Percentiles rank a stretch among this genome's conserved stretches.
phyloP scores from a whole-genome alignment of 2,329 filamentous ascomycete genomes.

The Fusarium bulbicola region DNA sequence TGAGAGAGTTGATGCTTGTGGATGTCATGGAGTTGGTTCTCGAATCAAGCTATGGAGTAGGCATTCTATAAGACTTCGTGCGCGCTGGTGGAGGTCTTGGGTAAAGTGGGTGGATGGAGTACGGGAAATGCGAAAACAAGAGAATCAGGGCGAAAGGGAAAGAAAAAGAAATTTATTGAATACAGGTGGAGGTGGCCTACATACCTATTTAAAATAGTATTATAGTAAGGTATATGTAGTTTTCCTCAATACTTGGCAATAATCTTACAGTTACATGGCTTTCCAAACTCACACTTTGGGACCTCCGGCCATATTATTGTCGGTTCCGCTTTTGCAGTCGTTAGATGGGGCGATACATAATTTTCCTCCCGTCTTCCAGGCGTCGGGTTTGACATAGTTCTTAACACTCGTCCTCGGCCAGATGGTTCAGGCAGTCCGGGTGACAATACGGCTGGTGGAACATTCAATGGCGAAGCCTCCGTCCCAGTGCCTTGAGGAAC shows the following conservation, averaged over 20 bases:
- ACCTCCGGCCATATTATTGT: neutral
- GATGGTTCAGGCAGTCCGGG: neutral
- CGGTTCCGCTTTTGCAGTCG: neutral
- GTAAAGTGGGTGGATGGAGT: neutral
- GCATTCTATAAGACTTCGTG: neutral
- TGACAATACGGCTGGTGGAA: neutral
- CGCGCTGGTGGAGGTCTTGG: neutral
- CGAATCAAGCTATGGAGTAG: neutral
- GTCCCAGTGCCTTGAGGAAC: neutral
- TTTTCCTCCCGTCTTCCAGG: neutral
- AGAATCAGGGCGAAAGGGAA: rapidly evolving
- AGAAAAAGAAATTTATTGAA: neutral
- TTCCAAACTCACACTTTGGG: neutral
- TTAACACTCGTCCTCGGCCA: neutral
- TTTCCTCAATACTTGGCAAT: neutral
- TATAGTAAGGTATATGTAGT: neutral
- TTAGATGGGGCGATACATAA: rapidly evolving
- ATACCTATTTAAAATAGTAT: neutral
- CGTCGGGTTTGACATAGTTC: neutral
- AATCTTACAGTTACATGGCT: neutral
- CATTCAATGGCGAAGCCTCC: neutral
- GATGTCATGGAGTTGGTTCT: neutral
- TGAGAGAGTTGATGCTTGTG: neutral
- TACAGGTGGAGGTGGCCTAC: rapidly evolving
- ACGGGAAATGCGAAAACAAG: neutral